phyloP scores from a whole-genome alignment of 306 rosid genomes.

The Begonia fuchsioides region DNA sequence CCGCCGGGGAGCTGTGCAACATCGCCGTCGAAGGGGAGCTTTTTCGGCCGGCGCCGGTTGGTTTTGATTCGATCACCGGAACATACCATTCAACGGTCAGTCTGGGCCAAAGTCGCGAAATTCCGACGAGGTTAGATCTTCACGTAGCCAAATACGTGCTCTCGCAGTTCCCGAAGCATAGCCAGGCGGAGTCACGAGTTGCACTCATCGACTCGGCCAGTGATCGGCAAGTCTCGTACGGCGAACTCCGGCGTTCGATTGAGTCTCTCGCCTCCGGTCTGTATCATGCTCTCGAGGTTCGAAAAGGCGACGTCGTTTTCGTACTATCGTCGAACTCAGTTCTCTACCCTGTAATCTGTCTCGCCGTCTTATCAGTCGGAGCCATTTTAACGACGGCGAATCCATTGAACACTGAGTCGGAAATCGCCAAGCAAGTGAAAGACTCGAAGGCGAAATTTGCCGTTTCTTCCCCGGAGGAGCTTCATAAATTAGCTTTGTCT shows the following conservation, averaged over 20 bases:
- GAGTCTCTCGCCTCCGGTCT: slow-evolving; percentile 53
- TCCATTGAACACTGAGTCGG: slow-evolving; percentile 54
- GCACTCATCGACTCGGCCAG: slow-evolving; percentile 56
- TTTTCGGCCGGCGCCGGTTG: slow-evolving; percentile 5
- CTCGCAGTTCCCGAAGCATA: slow-evolving; percentile 47
- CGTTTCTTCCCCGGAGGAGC: slow-evolving; percentile 51
- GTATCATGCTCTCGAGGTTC: slow-evolving; percentile 45
- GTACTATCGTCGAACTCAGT: slow-evolving; percentile 54
- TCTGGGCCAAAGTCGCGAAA: slow-evolving; percentile 18
- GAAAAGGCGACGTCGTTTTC: slow-evolving; percentile 67
- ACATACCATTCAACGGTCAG: slow-evolving; percentile 36
- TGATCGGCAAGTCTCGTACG: slow-evolving; percentile 30
- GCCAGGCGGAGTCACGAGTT: slow-evolving; percentile 34
- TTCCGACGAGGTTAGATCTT: slow-evolving; percentile 35
- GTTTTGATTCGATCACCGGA: slow-evolving; percentile 40
- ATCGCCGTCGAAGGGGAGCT: slow-evolving; percentile 12
- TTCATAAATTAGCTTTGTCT: slow-evolving; percentile 41
- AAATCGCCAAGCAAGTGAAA: slow-evolving; percentile 50
- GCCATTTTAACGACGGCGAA: slow-evolving; percentile 69
- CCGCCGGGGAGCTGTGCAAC: slow-evolving; percentile 11
- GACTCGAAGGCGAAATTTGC: slow-evolving; percentile 66
- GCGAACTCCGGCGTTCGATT: slow-evolving; percentile 36
- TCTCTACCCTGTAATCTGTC: slow-evolving; percentile 46
- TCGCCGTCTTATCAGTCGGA: slow-evolving; percentile 62
- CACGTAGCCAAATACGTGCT: slow-evolving; percentile 46